Evolutionary conservation across 2,329 filamentous ascomycete species (phyloP), one percentile per base, ranked within the genome.

Genomic region (Blumeria hordei): DNA sequence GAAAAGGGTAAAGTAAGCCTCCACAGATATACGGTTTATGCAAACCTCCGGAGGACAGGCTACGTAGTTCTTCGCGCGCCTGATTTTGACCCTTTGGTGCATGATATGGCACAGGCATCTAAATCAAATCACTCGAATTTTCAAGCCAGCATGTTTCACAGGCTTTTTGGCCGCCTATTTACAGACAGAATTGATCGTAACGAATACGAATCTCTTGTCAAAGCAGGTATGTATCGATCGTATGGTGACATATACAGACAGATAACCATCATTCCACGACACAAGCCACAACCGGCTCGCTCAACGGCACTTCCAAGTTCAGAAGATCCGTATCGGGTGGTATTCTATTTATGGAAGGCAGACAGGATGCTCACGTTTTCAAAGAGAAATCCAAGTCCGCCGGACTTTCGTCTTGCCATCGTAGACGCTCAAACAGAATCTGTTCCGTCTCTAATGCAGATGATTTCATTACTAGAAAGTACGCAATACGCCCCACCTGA

Each of bases 11-110:
- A 76, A 65, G 69, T 79, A 34, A 72, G 73, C 9, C 71, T 95
- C 57, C 86, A 93, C 61, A 80, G 86, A 63, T 96, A 87, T 62
- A 85, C 84, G 53, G 90, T 96, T 33, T 98, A 88, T 66, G 76
- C 87, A 0, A 82, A 88, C 54, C 71, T 98, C 62, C 92, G 83
- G 65, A 76, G 92, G 53, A 72, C 78, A 37, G 90, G 92, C 16
- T 96, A 94, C 69, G 77, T 83, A 53, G 77, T 96, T 16, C 72
- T 83, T 57, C 78, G 90, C 55, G 84, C 85, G 1, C 75, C 76
- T 53, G 74, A 69, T 12, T 74, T 68, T 72, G 66, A 69, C 66
- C 56, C 66, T 63, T 9, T 58, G 54, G 55, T 57, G 53, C 55
- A 60, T 54, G 57, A 59, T 37, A 60, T 58, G 45, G 53, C 34